Evolutionary conservation across 164 flowering plant genomes (phyloP).

Genomic region (Umbilicus rupestris): DNA sequence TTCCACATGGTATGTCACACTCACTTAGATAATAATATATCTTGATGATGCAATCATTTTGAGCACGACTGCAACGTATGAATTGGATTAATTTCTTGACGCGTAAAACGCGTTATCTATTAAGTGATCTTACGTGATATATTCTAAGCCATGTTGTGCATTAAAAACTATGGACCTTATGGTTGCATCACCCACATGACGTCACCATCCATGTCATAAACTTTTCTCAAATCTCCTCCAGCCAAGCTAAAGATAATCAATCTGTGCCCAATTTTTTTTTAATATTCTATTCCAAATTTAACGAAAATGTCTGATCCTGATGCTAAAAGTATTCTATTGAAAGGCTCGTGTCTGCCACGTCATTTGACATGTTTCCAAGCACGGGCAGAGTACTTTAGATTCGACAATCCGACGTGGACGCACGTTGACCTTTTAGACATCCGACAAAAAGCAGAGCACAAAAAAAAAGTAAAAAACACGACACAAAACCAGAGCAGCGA

Average conservation of each 20-base stretch:
- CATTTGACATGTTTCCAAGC: not conserved
- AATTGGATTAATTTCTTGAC: not conserved
- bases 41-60: not conserved
- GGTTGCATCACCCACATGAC: not conserved
- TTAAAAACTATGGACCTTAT: not conserved
- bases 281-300: too few relatives aligned
- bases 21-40: not conserved
- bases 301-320: too few relatives aligned
- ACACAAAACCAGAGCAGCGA: too few relatives aligned
- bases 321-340: too few relatives aligned
- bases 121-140: not conserved
- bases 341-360: not conserved
- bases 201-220: too few relatives aligned
- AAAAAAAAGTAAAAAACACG: constrained; percentile 2
- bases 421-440: not conserved
- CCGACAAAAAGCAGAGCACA: not conserved
- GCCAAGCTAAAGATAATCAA: too few relatives aligned
- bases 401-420: not conserved
- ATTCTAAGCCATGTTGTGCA: not conserved
- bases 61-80: not conserved
- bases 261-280: too few relatives aligned
- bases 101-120: not conserved
- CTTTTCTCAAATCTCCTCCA: not conserved
- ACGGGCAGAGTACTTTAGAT: not conserved
- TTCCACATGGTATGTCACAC: not conserved